phyloP scores from a whole-genome alignment of 345 rosid species.

The Trapa incisa region DNA sequence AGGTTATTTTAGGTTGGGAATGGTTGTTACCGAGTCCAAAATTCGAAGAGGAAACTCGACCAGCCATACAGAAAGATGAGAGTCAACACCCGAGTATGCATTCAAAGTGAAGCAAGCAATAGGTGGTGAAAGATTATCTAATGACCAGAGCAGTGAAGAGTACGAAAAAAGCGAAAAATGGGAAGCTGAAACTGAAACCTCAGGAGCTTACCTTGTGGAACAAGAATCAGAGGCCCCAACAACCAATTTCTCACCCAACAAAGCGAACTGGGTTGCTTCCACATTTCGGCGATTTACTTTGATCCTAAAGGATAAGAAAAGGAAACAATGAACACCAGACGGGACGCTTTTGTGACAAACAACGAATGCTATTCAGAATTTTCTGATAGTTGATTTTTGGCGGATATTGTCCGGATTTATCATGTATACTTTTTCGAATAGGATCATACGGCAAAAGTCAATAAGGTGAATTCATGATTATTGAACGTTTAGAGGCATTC shows the following conservation, averaged over 20 bases:
- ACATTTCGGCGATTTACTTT: not conserved
- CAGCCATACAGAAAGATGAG: slow-evolving; percentile 10
- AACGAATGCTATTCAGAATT: not conserved
- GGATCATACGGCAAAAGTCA: too few species aligned
- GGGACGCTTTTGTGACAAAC: not conserved
- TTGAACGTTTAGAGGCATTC: too few species aligned
- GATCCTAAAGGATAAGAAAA: not conserved
- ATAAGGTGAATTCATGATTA: too few species aligned
- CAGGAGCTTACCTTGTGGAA: not conserved
- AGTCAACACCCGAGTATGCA: slow-evolving; percentile 18
- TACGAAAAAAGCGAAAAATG: slow-evolving; percentile 39
- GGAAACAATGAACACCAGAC: not conserved
- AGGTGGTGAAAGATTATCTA: slow-evolving; percentile 22
- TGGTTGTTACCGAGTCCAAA: slow-evolving; percentile 8
- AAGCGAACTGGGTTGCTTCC: not conserved
- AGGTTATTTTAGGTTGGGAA: slow-evolving; percentile 19
- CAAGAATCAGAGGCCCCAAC: not conserved
- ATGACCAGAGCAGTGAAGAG: slow-evolving; percentile 20
- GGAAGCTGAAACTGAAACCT: slow-evolving; percentile 12
- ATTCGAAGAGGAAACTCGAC: slow-evolving; percentile 2
- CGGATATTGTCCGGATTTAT: not conserved
- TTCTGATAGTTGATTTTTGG: not conserved
- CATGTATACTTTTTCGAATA: not conserved
- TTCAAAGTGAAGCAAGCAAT: slow-evolving; percentile 41
- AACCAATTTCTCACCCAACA: not conserved